phyloP scores from a whole-genome alignment of 202 grass and related monocot species.

The Eragrostis tef region DNA sequence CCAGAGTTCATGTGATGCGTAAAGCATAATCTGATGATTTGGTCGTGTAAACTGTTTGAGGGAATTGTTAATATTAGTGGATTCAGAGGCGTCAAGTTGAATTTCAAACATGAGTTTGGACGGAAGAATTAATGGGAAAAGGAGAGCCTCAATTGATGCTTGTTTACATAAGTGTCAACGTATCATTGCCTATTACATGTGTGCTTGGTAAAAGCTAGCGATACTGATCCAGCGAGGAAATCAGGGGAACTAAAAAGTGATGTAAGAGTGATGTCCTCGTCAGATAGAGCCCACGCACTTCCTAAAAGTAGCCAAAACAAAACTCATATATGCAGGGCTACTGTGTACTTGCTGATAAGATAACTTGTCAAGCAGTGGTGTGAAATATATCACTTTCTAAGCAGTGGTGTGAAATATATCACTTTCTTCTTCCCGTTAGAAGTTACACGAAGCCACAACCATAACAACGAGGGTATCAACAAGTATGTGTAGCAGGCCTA shows the following conservation, averaged over 20 bases:
- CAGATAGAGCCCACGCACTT: neutral
- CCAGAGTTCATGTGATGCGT: too few species aligned
- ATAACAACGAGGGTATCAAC: neutral
- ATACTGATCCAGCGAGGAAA: neutral
- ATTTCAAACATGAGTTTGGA: neutral
- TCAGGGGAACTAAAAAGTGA: neutral
- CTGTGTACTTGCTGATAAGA: neutral
- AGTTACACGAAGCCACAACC: neutral
- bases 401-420: too few species aligned
- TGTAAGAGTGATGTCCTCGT: too few species aligned
- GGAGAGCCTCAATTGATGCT: neutral
- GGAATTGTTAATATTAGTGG: too few species aligned
- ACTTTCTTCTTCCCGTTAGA: neutral
- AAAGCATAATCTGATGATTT: neutral
- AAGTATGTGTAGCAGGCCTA: conserved; percentile 17
- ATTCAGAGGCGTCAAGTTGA: too few species aligned
- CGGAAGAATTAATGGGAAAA: neutral
- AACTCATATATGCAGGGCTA: neutral
- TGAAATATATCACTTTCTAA: neutral
- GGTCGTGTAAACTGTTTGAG: too few species aligned
- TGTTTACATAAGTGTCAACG: neutral
- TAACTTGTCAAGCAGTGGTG: neutral
- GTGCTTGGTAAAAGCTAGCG: neutral
- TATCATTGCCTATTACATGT: neutral
- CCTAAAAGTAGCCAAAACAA: neutral